Percentiles rank a stretch among this genome's conserved stretches.
phyloP scores from a whole-genome alignment of 352 stramenopile genomes.

The Globisporangium orthogonon region DNA sequence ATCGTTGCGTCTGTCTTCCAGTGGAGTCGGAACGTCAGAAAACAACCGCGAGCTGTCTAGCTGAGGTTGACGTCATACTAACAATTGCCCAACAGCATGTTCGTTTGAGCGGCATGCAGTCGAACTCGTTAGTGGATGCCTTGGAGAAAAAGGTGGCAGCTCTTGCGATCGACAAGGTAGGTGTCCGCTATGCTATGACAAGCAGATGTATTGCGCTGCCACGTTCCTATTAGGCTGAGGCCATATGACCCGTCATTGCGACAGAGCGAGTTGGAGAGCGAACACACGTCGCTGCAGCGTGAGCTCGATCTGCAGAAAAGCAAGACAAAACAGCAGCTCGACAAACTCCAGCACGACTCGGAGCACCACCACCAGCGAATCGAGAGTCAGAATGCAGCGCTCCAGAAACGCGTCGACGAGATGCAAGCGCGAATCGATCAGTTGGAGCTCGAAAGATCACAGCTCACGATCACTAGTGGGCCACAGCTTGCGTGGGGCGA shows the following conservation, averaged over 20 bases:
- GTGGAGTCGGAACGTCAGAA: constrained; percentile 2
- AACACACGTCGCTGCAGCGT: constrained; percentile 24
- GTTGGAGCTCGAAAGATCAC: constrained; percentile 6
- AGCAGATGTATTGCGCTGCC: not conserved
- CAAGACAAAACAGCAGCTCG: constrained; percentile 11
- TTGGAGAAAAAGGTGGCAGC: constrained; percentile 16
- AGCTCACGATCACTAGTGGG: constrained; percentile 1
- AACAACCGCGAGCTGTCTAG: not conserved
- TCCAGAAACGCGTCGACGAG: constrained; percentile 22
- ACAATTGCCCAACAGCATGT: constrained; percentile 2
- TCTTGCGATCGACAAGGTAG: constrained; percentile 9
- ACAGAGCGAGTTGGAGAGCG: constrained; percentile 22
- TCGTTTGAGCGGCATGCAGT: constrained; percentile 9
- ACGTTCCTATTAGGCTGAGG: not conserved
- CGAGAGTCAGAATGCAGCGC: constrained; percentile 13
- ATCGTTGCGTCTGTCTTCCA: no score
- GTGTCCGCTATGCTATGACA: no score
- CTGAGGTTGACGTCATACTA: not conserved
- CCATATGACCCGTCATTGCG: not conserved
- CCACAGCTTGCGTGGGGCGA: constrained; percentile 12
- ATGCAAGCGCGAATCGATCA: constrained; percentile 21
- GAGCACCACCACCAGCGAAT: constrained; percentile 12
- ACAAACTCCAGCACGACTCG: constrained; percentile 11
- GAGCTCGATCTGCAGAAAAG: constrained; percentile 18
- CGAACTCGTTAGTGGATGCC: constrained; percentile 5